Conservation (phyloP, 768 basidiomycete genomes). For the Tricholoma matsutake region DNA sequence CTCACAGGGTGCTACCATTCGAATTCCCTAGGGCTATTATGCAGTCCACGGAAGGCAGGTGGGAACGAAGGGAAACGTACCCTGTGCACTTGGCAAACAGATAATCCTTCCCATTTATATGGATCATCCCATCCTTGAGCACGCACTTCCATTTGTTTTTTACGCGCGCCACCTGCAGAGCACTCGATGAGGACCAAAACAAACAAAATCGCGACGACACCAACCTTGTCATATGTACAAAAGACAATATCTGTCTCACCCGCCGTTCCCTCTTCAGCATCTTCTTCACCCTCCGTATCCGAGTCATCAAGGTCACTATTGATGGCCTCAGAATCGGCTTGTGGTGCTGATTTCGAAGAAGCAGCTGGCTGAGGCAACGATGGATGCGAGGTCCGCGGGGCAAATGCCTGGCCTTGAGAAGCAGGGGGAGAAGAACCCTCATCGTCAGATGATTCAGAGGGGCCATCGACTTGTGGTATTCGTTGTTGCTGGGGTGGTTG, state of each 20-base stretch:
- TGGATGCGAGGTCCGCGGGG: slow-evolving; percentile 69
- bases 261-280: slow-evolving; percentile 70
- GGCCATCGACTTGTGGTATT: slow-evolving; percentile 83
- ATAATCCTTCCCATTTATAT: slow-evolving; percentile 96
- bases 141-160: slow-evolving; percentile 99
- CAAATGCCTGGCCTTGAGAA: slow-evolving; percentile 54
- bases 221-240: slow-evolving; percentile 97
- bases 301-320: slow-evolving; percentile 97
- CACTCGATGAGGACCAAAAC: slow-evolving; percentile 1
- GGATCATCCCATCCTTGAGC: slow-evolving; percentile 96
- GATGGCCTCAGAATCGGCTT: slow-evolving; percentile 77
- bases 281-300: slow-evolving; percentile 83
- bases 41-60: slow-evolving; percentile 3
- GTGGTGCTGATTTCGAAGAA: slow-evolving; percentile 29
- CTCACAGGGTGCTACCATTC: slow-evolving; percentile 33
- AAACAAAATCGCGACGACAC: slow-evolving; percentile 13
- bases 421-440: slow-evolving; percentile 66
- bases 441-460: slow-evolving; percentile 63
- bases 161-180: slow-evolving; percentile 85
- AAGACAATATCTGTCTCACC: slow-evolving; percentile 91
- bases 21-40: slow-evolving; percentile 31
- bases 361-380: slow-evolving; percentile 66
- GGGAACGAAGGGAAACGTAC: slow-evolving; percentile 43
- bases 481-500: slow-evolving; percentile 20
- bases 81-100: slow-evolving; percentile 96